Base-by-base conservation (phyloP, 2,329 filamentous ascomycete species). In the Fusarium sp. region DNA sequence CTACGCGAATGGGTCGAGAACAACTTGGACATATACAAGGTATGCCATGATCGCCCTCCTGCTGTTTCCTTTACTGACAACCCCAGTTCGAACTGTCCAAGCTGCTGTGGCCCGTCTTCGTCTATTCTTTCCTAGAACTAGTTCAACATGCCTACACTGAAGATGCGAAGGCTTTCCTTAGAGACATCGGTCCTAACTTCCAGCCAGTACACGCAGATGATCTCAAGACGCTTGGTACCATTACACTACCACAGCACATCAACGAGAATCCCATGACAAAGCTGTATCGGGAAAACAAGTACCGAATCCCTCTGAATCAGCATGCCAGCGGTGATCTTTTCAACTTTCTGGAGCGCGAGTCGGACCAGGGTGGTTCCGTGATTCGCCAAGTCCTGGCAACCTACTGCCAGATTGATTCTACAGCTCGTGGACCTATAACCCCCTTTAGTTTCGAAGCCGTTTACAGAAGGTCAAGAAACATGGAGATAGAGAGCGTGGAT, bases 1-100 rank as follows among this genome's bases (percentile, higher is more conserved):
- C 84, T 97, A 45, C 91, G 88, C 72, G 88, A 90, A 72, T 99
- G 95, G 92, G 91, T 97, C 51, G 94, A 98, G 73, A 94, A 95
- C 75, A 95, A 94, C 66, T 86, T 99, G 29, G 95, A 98, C 73
- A 88, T 98, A 33, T 98, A 98, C 88, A 97, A 97, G 86, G 93
- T 92, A 81, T 76, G 83, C 25, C 37, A 35, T 39, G 35, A 51
- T 2, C 23, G 10, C 39, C 5, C 5, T 42, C 23, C 37, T 77
- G 44, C 74, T 25, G 8, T 10, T 11, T 33, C 19, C 19, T 45
- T 73, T 33, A 27, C 74, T 80, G 39, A 78, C 55, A n/a, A 5
- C 48, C 66, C 18, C 70, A 95, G 90, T 94, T 95, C 48, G 96
- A 99, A 83, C 86, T 99, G 7, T 88, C 90, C 65, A 94, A 97